A percentile compares a stretch with the other conserved stretches of the same genome.
Conservation (phyloP, 2,329 filamentous ascomycete species). For the Neocucurbitaria cava region DNA sequence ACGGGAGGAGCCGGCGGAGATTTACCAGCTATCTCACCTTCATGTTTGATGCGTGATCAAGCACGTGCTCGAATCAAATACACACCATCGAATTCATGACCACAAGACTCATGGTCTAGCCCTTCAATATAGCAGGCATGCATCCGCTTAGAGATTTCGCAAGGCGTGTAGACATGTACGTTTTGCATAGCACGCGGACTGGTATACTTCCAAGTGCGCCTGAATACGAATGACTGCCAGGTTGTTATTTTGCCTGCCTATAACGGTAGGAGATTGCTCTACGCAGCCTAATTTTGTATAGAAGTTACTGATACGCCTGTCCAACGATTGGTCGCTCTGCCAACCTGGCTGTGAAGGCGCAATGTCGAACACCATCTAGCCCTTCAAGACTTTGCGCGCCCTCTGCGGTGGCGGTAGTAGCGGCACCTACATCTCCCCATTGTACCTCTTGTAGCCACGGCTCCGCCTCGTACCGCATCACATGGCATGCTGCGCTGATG, state of each 20-base stretch:
- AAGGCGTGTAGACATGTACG: too few relatives aligned
- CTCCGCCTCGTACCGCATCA: constrained; percentile 10
- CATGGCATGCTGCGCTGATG: constrained; percentile 34
- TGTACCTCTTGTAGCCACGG: constrained; percentile 18
- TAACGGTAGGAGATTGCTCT: neutral
- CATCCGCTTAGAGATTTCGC: too few relatives aligned
- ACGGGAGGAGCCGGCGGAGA: neutral
- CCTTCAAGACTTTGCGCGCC: neutral
- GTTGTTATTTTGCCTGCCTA: too few relatives aligned
- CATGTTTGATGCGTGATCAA: neutral
- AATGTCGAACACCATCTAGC: constrained; percentile 11
- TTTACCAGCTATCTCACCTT: neutral
- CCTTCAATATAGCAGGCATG: too few relatives aligned
- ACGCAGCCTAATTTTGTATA: neutral
- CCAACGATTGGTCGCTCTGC: constrained; percentile 9
- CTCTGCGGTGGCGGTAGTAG: neutral
- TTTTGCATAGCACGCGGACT: too few relatives aligned
- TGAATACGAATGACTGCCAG: too few relatives aligned
- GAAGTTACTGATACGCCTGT: neutral
- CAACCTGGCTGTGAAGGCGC: constrained; percentile 11
- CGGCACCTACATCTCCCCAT: constrained; percentile 20
- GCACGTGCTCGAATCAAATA: neutral
- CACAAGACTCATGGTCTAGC: neutral
- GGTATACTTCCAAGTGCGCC: too few relatives aligned
- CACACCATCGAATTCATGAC: neutral